Conservation (phyloP, 192 early-diverging fungal species). For the Podila epicladia region DNA sequence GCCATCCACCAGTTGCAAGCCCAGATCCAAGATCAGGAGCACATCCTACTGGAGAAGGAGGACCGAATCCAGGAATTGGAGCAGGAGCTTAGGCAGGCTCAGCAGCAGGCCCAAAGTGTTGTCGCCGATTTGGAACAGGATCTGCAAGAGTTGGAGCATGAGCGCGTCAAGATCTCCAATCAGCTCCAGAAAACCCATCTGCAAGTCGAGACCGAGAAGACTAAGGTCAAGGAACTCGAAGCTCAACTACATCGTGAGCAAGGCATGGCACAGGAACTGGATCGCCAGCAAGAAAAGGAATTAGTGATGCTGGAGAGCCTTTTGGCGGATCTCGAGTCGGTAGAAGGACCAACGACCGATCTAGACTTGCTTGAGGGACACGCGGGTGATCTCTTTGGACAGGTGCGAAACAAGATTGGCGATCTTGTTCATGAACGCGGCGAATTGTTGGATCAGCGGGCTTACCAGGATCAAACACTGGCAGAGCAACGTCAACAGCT, state of each 20-base stretch:
- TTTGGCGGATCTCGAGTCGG: conserved; percentile 16
- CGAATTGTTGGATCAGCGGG: neutral
- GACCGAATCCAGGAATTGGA: conserved; percentile 33
- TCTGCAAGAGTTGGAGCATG: conserved; percentile 11
- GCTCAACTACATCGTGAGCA: conserved; percentile 14
- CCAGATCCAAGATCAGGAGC: conserved; percentile 30
- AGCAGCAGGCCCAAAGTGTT: conserved; percentile 33
- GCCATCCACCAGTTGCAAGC: conserved; percentile 19
- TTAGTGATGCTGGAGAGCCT: conserved; percentile 14
- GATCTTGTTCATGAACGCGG: neutral
- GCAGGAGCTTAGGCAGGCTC: conserved; percentile 22
- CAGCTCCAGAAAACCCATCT: conserved; percentile 14
- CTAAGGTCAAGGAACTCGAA: conserved; percentile 10
- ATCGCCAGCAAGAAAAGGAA: conserved; percentile 15
- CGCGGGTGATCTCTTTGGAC: neutral
- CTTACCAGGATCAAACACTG: conserved; percentile 11
- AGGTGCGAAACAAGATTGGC: neutral
- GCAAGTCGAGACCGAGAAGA: conserved; percentile 12
- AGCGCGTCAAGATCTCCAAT: conserved; percentile 6
- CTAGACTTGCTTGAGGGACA: neutral
- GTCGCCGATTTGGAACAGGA: conserved; percentile 37
- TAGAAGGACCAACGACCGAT: neutral
- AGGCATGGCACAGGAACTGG: conserved; percentile 1
- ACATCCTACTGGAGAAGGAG: conserved; percentile 32
- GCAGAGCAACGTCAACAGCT: conserved; percentile 16